Evolutionary conservation across 495 filamentous ascomycete genomes (phyloP).

Genomic region (Elasticomyces elasticus): DNA sequence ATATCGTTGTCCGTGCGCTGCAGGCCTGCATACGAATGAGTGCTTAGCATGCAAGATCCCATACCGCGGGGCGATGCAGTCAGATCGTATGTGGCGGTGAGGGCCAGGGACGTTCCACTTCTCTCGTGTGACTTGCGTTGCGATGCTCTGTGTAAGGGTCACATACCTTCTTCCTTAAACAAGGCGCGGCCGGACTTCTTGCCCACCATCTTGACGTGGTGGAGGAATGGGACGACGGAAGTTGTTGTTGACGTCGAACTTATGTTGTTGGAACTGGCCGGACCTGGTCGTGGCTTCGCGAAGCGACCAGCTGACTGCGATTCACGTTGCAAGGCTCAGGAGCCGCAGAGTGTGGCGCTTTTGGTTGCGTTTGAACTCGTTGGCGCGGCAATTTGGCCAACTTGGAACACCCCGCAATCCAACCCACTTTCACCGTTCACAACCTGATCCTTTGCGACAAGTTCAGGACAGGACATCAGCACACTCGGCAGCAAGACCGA

Average conservation of each 20-base stretch:
- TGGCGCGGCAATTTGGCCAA: neutral
- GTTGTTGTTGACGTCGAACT: neutral
- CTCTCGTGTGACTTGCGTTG: neutral
- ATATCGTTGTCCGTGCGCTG: conserved; percentile 96
- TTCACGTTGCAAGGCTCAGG: neutral
- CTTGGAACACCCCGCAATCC: neutral
- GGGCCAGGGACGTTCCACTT: neutral
- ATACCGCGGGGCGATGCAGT: neutral
- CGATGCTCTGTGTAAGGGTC: neutral
- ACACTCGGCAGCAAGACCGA: neutral
- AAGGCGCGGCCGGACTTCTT: conserved; percentile 35
- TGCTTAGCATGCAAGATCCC: conserved; percentile 18
- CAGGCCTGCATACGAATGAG: conserved; percentile 54
- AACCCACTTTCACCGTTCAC: neutral
- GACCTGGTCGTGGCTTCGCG: neutral
- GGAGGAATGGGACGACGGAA: neutral
- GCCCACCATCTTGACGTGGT: conserved; percentile 29
- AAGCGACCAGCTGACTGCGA: neutral
- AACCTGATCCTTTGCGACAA: neutral
- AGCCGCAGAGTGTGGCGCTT: neutral
- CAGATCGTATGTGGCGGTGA: conserved; percentile 1
- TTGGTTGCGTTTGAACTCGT: neutral
- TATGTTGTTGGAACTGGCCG: too few relatives aligned
- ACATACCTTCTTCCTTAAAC: conserved; percentile 33
- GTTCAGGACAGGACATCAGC: neutral